A percentile compares a stretch with the other conserved stretches of the same genome.
Conservation (phyloP, 2,329 filamentous ascomycete species). For the Neophaeococcomyces aloes region DNA sequence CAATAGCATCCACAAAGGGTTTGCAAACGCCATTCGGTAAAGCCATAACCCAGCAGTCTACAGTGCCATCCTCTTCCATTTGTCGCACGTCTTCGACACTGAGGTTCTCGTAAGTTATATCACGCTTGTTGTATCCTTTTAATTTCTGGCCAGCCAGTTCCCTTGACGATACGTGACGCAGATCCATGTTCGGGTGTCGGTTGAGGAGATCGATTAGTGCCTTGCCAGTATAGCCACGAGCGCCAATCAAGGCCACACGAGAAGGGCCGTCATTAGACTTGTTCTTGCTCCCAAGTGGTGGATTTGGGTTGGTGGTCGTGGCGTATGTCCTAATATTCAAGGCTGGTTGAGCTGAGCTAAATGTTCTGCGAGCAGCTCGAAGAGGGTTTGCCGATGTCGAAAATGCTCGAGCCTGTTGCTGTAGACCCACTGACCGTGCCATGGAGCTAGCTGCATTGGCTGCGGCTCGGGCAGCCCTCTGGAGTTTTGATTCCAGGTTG, state of each 20-base stretch:
- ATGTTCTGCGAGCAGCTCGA: slow-evolving; percentile 25
- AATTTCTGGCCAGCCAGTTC: slow-evolving; percentile 81
- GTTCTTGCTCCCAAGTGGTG: slow-evolving; percentile 79
- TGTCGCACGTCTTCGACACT: slow-evolving; percentile 73
- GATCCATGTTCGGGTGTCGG: slow-evolving; percentile 77
- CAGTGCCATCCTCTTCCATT: slow-evolving; percentile 71
- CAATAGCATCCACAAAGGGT: slow-evolving; percentile 82
- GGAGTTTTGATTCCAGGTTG: slow-evolving; percentile 76
- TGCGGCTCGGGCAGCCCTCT: slow-evolving; percentile 63
- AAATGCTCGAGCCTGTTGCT: slow-evolving; percentile 56
- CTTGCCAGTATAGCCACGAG: slow-evolving; percentile 88
- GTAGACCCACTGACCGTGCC: slow-evolving; percentile 36
- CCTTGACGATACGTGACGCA: slow-evolving; percentile 84
- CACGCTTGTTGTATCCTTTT: slow-evolving; percentile 79
- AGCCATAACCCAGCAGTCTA: slow-evolving; percentile 97
- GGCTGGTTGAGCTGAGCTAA: slow-evolving; percentile 22
- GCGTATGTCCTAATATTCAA: slow-evolving; percentile 31
- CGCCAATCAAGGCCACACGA: slow-evolving; percentile 77
- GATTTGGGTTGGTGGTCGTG: slow-evolving; percentile 68
- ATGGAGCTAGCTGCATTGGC: slow-evolving; percentile 41
- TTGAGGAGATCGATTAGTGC: slow-evolving; percentile 81
- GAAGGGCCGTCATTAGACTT: slow-evolving; percentile 68
- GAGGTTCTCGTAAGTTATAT: slow-evolving; percentile 87
- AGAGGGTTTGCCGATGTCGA: slow-evolving; percentile 45
- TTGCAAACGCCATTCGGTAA: slow-evolving; percentile 91